Base-by-base conservation (phyloP, 1,284 basidiomycete species). In the Cryptococcus wingfieldii region DNA sequence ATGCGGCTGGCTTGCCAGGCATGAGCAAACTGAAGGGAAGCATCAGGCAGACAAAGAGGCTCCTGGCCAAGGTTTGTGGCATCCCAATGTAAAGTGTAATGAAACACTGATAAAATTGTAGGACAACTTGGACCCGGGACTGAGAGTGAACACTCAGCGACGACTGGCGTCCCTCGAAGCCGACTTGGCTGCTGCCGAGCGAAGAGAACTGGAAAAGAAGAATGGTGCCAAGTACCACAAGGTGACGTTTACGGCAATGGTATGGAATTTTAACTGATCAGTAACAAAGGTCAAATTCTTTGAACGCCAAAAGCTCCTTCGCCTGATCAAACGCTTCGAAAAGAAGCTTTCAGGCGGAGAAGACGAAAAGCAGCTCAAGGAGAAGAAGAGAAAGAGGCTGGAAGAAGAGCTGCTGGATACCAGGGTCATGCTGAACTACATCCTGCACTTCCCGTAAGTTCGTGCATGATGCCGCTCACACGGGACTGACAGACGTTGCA, bases 341-440 rank as follows among this genome's bases (percentile, higher is more conserved):
- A 72, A 83, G 79, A 63, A 64, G 77, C 77, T 65, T 62, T 23
- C 37, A 1, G 85, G 9, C 13, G 59, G 51, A 12, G 50, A 53
- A 14, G 59, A 63, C 45, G 52, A 63, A 50, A 74, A 65, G 66
- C 31, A 69, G 70, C 59, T 66, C 42, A 69, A 56, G 45, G 57
- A 59, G 8, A 67, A 79, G 67, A 77, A 65, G 63, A 75, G 53
- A 75, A 79, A 64, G 62, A 74, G 61, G 70, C 50, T 85, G 2
- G 79, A 83, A 58, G 70, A 77, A 41, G 74, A 80, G n/a, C 65
- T 92, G 42, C 68, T 75, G 16, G 81, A 83, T 56, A 78, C 88
- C 38, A 81, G 90, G 19, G 82, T 90, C 13, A 68, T 93, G 74
- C 78, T 93, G 49, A 92, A 91, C 70, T 94, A 94, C 67, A 83